These are phyloP conservation scores for Asparagopsis taxiformis DNA, from an alignment of 31 red algal genomes.

Conservation along the genomic window DNA sequence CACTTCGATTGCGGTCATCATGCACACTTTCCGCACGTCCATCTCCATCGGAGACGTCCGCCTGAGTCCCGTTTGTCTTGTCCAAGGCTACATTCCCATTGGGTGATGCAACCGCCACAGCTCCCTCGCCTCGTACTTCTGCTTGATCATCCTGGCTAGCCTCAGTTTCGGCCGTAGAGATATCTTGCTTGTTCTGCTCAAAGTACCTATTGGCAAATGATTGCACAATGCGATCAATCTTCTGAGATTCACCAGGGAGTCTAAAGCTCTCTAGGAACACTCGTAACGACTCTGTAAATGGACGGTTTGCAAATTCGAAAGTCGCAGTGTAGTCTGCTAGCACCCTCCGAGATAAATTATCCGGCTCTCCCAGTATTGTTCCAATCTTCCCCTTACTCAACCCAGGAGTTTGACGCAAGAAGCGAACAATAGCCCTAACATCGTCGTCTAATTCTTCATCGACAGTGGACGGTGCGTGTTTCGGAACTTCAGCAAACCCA, in stretches of 20 bases:
- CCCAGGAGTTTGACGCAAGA: constrained; percentile 85
- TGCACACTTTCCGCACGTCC: background rate
- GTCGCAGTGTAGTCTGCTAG: constrained; percentile 70
- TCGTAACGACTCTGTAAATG: constrained; percentile 82
- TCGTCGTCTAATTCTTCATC: constrained; percentile 55
- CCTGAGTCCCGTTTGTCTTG: background rate
- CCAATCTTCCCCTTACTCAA: constrained; percentile 89
- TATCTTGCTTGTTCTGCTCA: constrained; percentile 8
- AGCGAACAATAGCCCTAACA: constrained; percentile 66
- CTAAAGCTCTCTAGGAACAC: constrained; percentile 97
- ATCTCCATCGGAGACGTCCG: background rate
- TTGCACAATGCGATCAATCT: constrained; percentile 98
- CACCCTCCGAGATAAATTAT: constrained; percentile 68
- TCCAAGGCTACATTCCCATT: background rate
- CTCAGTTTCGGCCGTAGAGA: background rate
- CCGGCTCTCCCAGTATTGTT: constrained; percentile 86
- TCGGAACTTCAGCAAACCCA: constrained; percentile 10
- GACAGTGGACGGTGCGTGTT: constrained; percentile 17
- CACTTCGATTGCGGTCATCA: background rate
- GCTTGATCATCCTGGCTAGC: background rate
- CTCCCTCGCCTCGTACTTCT: background rate
- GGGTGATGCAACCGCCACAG: background rate
- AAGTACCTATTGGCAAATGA: constrained; percentile 89
- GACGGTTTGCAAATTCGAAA: constrained; percentile 70
- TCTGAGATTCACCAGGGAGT: constrained; percentile 97